Evolutionary conservation across 2,329 filamentous ascomycete species (phyloP), one percentile per base, ranked within the genome.

Genomic region (Sclerotinia nivalis): DNA sequence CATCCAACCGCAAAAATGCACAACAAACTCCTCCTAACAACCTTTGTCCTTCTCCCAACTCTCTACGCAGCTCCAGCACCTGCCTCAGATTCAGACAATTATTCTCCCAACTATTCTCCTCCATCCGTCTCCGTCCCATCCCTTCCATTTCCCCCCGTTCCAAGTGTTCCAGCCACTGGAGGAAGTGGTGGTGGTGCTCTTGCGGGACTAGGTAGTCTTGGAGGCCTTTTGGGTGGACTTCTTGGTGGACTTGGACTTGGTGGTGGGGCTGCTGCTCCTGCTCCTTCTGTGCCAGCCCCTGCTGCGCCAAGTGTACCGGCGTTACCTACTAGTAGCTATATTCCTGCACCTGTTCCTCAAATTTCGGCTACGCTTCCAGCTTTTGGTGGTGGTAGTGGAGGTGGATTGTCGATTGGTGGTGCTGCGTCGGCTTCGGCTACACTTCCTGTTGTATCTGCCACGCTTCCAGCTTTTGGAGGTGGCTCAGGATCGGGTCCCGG

Each of bases 341-440:
- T 25, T 50, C 60, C 60, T 50, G 25, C 22, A 20, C 45, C 60
- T 31, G 34, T 52, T 55, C 37, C 62, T 22, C 37, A 43, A 12
- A n/a, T 43, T 43, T 66, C 62, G 18, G 50, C 62, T 22, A 66
- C 50, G 20, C 15, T 56, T 18, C 62, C 59, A 22, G 25, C 28
- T 22, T 28, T 43, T 34, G 60, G 60, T 34, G 60, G 25, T 9
- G 59, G 40, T 18, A 25, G 37, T 43, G 49, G 47, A 6, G 50
- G 37, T 25, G 60, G 60, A 6, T 7, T 66, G 22, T 64, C 60
- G 4, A 52, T 64, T 64, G 45, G 45, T 25, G 62, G 49, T n/a
- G 62, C 31, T 15, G 62, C n/a, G 6, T 40, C 62, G 5, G 50
- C 50, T 55, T 66, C 62, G 25, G 49, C 62, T 66, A 55, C 62